Evolutionary conservation across 805 yeast genomes (phyloP).

Genomic region (Tetrapisispora arboricola): DNA sequence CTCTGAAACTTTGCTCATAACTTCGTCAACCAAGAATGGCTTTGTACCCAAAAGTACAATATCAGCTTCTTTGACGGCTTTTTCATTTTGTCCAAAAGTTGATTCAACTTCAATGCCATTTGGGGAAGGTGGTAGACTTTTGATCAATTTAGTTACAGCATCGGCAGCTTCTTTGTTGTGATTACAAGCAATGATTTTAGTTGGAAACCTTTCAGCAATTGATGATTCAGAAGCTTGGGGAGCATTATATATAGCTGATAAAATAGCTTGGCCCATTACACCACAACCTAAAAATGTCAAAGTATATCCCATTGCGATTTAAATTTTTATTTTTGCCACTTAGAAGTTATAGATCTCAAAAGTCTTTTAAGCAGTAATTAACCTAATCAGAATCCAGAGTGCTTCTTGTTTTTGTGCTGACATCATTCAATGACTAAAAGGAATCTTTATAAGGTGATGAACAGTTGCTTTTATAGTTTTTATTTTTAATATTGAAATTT

Average conservation of each 20-base stretch:
- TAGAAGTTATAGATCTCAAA: neutral
- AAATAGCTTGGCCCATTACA: slow-evolving; percentile 89
- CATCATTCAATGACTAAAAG: too few species aligned
- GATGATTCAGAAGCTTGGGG: slow-evolving; percentile 20
- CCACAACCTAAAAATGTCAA: slow-evolving; percentile 86
- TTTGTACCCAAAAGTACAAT: slow-evolving; percentile 78
- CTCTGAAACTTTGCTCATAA: slow-evolving; percentile 41
- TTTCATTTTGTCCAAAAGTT: slow-evolving; percentile 42
- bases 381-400: too few species aligned
- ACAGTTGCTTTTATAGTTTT: too few species aligned
- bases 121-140: slow-evolving; percentile 34
- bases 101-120: slow-evolving; percentile 41
- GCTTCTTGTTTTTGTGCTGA: too few species aligned
- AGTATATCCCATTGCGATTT: slow-evolving; percentile 34
- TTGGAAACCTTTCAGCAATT: slow-evolving; percentile 42
- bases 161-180: slow-evolving; percentile 33
- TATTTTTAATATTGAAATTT: too few species aligned
- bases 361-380: too few species aligned
- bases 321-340: neutral
- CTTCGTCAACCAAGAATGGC: slow-evolving; percentile 65
- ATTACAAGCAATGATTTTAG: slow-evolving; percentile 70
- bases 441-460: too few species aligned
- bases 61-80: slow-evolving; percentile 54
- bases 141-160: slow-evolving; percentile 40
- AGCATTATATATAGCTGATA: slow-evolving; percentile 46